A percentile compares a stretch with the other conserved stretches of the same genome.
These are phyloP conservation scores for Penicillium sp. DNA, from an alignment of 2,329 filamentous ascomycete genomes.

Conservation along the genomic window DNA sequence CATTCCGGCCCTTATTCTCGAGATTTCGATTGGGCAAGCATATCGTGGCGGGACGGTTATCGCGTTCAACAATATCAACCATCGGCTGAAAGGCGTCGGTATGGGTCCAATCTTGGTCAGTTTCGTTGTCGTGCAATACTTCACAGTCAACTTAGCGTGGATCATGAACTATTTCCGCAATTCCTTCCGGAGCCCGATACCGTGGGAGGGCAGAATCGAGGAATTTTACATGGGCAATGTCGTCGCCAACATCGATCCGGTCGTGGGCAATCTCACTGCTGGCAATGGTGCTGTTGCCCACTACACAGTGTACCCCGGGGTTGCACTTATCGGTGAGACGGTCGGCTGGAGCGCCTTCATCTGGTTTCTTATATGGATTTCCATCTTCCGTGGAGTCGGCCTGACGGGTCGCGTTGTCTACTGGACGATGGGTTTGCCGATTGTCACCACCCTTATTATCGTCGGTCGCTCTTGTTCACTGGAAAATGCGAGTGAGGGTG, in stretches of 20 bases:
- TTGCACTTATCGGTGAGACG: constrained; percentile 53
- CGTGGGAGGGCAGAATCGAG: constrained; percentile 51
- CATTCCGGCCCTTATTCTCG: constrained; percentile 55
- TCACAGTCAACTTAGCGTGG: constrained; percentile 57
- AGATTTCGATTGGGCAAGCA: constrained; percentile 53
- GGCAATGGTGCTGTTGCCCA: constrained; percentile 39
- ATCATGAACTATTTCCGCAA: constrained; percentile 59
- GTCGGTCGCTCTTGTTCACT: constrained; percentile 55
- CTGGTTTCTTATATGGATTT: constrained; percentile 60
- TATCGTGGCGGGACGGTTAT: constrained; percentile 56
- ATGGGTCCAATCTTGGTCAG: constrained; percentile 53
- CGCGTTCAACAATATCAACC: constrained; percentile 54
- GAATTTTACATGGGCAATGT: constrained; percentile 54
- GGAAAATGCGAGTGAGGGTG: constrained; percentile 52
- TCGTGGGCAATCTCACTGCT: constrained; percentile 37
- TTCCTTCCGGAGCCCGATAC: constrained; percentile 54
- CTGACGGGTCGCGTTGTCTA: constrained; percentile 59
- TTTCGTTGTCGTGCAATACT: constrained; percentile 57
- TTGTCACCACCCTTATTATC: constrained; percentile 56
- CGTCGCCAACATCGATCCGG: constrained; percentile 47
- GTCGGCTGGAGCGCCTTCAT: constrained; percentile 58
- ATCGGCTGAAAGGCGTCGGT: constrained; percentile 54
- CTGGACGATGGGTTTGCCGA: constrained; percentile 61
- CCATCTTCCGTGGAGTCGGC: constrained; percentile 58
- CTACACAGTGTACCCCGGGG: constrained; percentile 49